These are phyloP conservation scores for Trichoderma virens DNA, from an alignment of 495 filamentous ascomycete species.

Conservation along the genomic window DNA sequence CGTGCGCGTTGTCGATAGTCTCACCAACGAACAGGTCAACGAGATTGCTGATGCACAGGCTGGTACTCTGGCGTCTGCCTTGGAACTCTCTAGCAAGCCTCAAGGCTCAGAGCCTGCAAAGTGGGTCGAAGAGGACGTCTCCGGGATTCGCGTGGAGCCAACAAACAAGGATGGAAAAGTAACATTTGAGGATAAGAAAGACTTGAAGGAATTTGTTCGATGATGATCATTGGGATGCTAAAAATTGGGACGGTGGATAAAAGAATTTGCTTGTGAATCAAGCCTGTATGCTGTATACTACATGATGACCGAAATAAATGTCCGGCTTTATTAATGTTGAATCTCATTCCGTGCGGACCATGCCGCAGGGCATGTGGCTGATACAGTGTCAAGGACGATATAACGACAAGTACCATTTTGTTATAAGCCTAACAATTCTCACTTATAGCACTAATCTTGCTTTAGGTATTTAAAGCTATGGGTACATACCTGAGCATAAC, in stretches of 20 bases:
- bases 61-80: constrained; percentile 43
- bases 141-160: constrained; percentile 47
- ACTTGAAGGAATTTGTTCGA: constrained; percentile 45
- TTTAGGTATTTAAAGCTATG: too few species aligned
- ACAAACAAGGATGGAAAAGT: constrained; percentile 63
- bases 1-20: constrained; percentile 62
- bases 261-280: neutral
- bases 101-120: constrained; percentile 17
- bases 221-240: constrained; percentile 7
- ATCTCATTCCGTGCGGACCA: too few species aligned
- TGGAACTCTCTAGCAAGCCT: constrained; percentile 36
- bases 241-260: neutral
- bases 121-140: constrained; percentile 25
- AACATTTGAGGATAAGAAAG: constrained; percentile 52
- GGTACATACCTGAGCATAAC: too few species aligned
- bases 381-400: too few species aligned
- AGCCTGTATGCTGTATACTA: neutral
- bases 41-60: constrained; percentile 73
- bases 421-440: too few species aligned
- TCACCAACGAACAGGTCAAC: constrained; percentile 68
- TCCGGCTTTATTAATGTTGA: too few species aligned
- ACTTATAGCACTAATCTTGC: too few species aligned
- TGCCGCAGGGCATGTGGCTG: too few species aligned
- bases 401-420: too few species aligned
- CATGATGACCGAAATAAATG: too few species aligned